Evolutionary conservation across 1,284 basidiomycete species (phyloP), one percentile per base, ranked within the genome.

Genomic region (Lentinula novae-zelandiae): DNA sequence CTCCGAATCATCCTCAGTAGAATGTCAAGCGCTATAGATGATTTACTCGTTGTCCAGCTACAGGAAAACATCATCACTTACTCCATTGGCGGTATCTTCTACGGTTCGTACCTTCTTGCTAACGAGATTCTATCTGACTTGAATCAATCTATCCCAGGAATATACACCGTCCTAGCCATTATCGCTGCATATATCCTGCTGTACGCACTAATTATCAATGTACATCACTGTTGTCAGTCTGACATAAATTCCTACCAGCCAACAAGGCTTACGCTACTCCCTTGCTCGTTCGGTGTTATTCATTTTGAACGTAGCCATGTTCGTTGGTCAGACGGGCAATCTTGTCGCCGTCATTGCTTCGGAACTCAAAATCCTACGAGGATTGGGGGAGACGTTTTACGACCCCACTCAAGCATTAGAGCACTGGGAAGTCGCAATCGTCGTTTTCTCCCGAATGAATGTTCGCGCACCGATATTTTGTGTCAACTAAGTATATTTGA

Each of bases 391-490:
- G 8, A 54, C 38, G 15, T 9, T 22, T 6, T 42, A 54, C 22
- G 39, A 54, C 20, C 39, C 53, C 17, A 40, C 53, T 31, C 20
- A 27, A 12, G 53, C 53, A 31, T 42, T 42, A 40, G 53, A 22
- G 20, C 53, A 50, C 20, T 46, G 51, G 39, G 52, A 60, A 38
- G 52, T 60, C 15, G 33, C 40, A 8, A 60, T 46, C n/a, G 39
- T 53, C 10, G 36, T 60, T n/a, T 60, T 53, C 36, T 42, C 58
- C 13, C 31, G 58, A 38, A 49, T 60, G 10, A 53, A 60, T 38
- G 58, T 60, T 20, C 15, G 5, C 33, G 8, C 5, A 5, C 27
- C 10, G 27, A 27, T 42, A 7, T n/a, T 20, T 27, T 46, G 20
- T 27, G 6, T 10, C 7, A 9, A 10, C 3, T 48, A 22, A 33